Evolutionary conservation across 1,284 basidiomycete species (phyloP), one percentile per base, ranked within the genome.

Genomic region (Tetrapyrgos nigripes): DNA sequence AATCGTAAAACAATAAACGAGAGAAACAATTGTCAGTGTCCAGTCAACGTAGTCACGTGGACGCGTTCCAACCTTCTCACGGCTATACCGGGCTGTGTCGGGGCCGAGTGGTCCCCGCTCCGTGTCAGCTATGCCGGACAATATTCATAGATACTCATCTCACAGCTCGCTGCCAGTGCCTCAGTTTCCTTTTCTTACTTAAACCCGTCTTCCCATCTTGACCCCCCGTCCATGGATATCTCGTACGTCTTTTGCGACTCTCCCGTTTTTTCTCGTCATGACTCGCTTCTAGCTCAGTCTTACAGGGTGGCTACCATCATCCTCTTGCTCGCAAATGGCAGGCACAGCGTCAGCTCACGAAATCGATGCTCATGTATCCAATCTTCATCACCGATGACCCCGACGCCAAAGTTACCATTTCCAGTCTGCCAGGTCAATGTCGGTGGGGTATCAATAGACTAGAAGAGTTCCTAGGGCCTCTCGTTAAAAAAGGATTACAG

Each of bases 361-460:
- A 96, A 75, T 85, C 85, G 60, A 97, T 97, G 95, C 83, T 98
- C 75, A 97, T 97, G 92, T 98, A 97, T 76, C 96, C 96, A 10
- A 95, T 98, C 70, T 97, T 98, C 74, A 92, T 98, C 69, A 94
- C 94, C 19, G 96, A 97, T 73, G 93, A 97, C 62, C 89, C 93
- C 1, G 83, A 95, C 56, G 92, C 93, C 10, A 86, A 87, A 70
- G 86, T 91, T 60, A 83, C 85, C 58, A 95, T 98, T 62, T 69
- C 83, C 1, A 82, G 86, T 26, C 81, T 98, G 8, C 96, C 96
- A 3, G 92, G 90, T 2, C 96, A 97, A 72, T 86, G 91, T 61
- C 79, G 95, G 58, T 99, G 97, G 97, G 97, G 97, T 19, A 79
- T 99, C 33, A 94, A 99, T 78, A 88, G 87, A 68, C 84, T 99